phyloP scores from a whole-genome alignment of 2,329 filamentous ascomycete species.

The Trichoderma atrobrunneum region DNA sequence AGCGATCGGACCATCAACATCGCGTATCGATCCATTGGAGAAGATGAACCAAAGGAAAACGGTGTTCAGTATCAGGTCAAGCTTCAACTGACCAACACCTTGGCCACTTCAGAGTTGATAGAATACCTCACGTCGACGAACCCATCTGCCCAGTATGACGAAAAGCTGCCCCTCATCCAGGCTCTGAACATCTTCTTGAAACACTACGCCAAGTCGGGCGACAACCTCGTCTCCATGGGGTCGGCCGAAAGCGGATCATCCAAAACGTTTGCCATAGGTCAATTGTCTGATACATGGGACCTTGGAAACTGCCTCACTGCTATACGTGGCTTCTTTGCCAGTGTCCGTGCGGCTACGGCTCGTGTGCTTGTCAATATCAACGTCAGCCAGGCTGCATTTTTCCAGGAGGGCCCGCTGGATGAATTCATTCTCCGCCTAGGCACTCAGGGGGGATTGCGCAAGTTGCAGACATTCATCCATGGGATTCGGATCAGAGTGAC shows the following conservation, averaged over 20 bases:
- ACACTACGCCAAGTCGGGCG: slow-evolving; percentile 31
- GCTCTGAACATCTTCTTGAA: slow-evolving; percentile 29
- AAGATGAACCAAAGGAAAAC: slow-evolving; percentile 27
- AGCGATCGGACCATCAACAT: slow-evolving; percentile 18
- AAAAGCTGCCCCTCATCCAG: slow-evolving; percentile 27
- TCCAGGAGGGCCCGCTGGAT: slow-evolving; percentile 27
- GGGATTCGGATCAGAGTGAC: slow-evolving; percentile 37
- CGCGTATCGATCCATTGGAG: slow-evolving; percentile 30
- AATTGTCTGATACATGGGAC: slow-evolving; percentile 14
- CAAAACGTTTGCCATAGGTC: slow-evolving; percentile 29
- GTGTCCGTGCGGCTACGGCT: slow-evolving; percentile 20
- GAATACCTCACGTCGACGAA: slow-evolving; percentile 30
- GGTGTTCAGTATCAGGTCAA: slow-evolving; percentile 25
- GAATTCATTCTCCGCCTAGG: slow-evolving; percentile 19
- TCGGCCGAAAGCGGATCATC: slow-evolving; percentile 28
- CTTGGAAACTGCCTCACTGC: slow-evolving; percentile 31
- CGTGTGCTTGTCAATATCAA: slow-evolving; percentile 30
- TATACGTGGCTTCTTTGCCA: slow-evolving; percentile 30
- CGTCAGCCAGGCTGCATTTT: slow-evolving; percentile 36
- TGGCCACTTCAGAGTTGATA: slow-evolving; percentile 27
- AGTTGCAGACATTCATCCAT: slow-evolving; percentile 38
- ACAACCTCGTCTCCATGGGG: slow-evolving; percentile 29
- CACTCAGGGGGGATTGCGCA: slow-evolving; percentile 1
- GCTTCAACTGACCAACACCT: slow-evolving; percentile 26
- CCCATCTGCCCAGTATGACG: slow-evolving; percentile 22